Conservation (phyloP, 768 basidiomycete genomes). For the Phaeolepiota aurea region DNA sequence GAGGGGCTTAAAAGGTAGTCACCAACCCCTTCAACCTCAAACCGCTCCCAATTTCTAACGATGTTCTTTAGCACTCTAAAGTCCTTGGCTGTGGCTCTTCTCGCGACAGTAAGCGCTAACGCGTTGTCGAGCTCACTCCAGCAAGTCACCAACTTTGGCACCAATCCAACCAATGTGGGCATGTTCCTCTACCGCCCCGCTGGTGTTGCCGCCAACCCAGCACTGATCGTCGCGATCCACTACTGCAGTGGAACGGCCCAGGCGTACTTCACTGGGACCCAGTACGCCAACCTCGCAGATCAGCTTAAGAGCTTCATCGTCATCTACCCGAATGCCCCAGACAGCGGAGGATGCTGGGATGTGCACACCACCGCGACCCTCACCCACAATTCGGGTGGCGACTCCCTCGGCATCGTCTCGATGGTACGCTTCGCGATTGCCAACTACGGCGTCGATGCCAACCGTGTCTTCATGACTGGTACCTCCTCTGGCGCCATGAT, state of each 20-base stretch:
- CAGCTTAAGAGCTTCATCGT: conserved; percentile 37
- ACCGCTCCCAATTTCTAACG: no score
- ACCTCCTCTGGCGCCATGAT: conserved; percentile 52
- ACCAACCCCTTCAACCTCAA: no score
- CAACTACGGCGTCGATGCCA: conserved; percentile 36
- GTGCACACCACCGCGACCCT: conserved; percentile 41
- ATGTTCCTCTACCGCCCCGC: conserved; percentile 39
- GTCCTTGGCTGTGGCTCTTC: conserved; percentile 9
- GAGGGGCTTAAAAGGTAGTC: no score
- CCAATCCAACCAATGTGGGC: conserved; percentile 44
- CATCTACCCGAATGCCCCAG: conserved; percentile 37
- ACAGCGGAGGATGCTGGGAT: conserved; percentile 43
- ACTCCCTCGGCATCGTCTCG: conserved; percentile 42
- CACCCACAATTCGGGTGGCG: conserved; percentile 47
- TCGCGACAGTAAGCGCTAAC: conserved; percentile 9
- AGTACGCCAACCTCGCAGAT: conserved; percentile 43
- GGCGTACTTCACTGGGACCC: conserved; percentile 39
- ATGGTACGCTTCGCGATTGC: conserved; percentile 38
- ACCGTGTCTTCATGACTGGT: conserved; percentile 43
- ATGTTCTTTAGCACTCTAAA: conserved; percentile 14
- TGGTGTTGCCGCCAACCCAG: conserved; percentile 25
- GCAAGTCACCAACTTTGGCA: conserved; percentile 36
- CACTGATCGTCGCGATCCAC: conserved; percentile 46
- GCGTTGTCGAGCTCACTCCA: conserved; percentile 24
- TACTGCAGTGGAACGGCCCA: conserved; percentile 44